Percentiles rank a stretch among this genome's conserved stretches.
phyloP scores from a whole-genome alignment of 495 filamentous ascomycete genomes.

The Aspergillus diversus region DNA sequence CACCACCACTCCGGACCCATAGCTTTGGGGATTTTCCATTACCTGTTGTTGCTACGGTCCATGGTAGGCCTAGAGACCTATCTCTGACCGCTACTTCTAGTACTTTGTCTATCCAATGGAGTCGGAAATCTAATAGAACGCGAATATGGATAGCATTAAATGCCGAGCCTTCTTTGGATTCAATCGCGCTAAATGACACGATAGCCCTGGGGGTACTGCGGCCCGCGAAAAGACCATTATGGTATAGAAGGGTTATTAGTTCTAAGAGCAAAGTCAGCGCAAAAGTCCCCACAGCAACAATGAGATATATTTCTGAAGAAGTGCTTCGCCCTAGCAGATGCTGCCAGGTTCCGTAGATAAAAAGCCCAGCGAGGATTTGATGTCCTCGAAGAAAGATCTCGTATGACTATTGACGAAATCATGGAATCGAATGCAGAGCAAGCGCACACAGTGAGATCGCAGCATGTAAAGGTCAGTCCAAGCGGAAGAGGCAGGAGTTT shows the following conservation, averaged over 20 bases:
- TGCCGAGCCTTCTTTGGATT: constrained; percentile 17
- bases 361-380: constrained; percentile 30
- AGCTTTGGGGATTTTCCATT: too few species aligned
- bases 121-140: constrained; percentile 28
- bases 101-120: too few species aligned
- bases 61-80: too few species aligned
- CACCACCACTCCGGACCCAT: too few species aligned
- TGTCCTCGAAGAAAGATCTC: constrained; percentile 40
- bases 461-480: constrained; percentile 22
- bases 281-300: constrained; percentile 30
- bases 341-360: constrained; percentile 32
- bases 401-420: constrained; percentile 31
- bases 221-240: constrained; percentile 33
- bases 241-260: constrained; percentile 25
- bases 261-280: constrained; percentile 25
- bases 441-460: constrained; percentile 22
- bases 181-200: constrained; percentile 22
- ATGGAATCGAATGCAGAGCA: constrained; percentile 27
- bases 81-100: too few species aligned
- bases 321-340: constrained; percentile 23
- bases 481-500: not conserved
- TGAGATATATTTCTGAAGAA: constrained; percentile 32
- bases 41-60: too few species aligned
- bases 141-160: constrained; percentile 24
- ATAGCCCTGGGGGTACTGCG: constrained; percentile 23